Evolutionary conservation across 345 rosid species (phyloP).

Genomic region (Clausena lansium): DNA sequence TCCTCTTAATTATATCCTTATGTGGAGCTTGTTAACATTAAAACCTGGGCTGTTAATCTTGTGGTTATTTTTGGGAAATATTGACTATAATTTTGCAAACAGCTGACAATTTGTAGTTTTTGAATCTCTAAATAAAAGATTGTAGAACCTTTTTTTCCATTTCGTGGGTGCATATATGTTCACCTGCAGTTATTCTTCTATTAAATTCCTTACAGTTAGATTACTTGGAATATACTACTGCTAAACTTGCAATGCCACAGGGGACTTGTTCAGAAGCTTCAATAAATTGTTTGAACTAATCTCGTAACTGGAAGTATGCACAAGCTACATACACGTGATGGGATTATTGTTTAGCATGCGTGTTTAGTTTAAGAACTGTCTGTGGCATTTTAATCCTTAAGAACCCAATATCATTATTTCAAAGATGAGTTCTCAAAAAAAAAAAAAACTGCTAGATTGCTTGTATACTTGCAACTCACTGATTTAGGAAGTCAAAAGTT

Average conservation of each 20-base stretch:
- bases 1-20: neutral
- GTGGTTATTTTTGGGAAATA: neutral
- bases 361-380: neutral
- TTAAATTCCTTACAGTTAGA: neutral
- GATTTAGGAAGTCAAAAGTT: neutral
- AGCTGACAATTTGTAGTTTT: neutral
- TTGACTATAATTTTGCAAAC: neutral
- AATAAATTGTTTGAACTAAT: neutral
- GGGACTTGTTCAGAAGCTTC: slow-evolving; percentile 1
- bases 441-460: neutral
- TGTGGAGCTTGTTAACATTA: neutral
- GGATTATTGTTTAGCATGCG: neutral
- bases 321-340: neutral
- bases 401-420: neutral
- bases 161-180: neutral
- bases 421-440: neutral
- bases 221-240: neutral
- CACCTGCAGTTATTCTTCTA: neutral
- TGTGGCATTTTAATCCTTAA: no score
- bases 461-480: neutral
- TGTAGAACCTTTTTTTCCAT: neutral
- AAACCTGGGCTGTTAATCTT: neutral
- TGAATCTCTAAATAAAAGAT: neutral
- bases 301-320: neutral
- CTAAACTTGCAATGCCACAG: neutral